These are phyloP conservation scores for Penicillium brevicompactum DNA, from an alignment of 2,329 filamentous ascomycete genomes.

Conservation along the genomic window DNA sequence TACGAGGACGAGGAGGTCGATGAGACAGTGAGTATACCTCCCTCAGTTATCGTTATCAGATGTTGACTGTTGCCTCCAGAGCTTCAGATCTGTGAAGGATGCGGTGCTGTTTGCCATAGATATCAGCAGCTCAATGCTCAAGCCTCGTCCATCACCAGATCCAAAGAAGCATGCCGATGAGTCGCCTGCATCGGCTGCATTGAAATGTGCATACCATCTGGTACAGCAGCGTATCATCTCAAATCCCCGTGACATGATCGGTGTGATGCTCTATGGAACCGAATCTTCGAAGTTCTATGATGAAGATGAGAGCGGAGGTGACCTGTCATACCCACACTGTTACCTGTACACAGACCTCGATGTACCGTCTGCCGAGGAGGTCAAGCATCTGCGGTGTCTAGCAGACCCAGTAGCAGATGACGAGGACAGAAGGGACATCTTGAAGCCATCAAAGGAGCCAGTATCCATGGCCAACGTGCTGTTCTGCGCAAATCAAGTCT, in stretches of 20 bases:
- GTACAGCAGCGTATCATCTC: slow-evolving; percentile 99
- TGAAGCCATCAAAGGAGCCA: slow-evolving; percentile 68
- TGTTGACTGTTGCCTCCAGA: slow-evolving; percentile 50
- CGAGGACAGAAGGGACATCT: slow-evolving; percentile 67
- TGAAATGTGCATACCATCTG: slow-evolving; percentile 91
- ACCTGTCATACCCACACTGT: slow-evolving; percentile 80
- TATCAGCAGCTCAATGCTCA: slow-evolving; percentile 84
- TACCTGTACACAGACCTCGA: slow-evolving; percentile 89
- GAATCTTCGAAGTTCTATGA: slow-evolving; percentile 78
- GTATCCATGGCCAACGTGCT: slow-evolving; percentile 86
- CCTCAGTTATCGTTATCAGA: slow-evolving; percentile 1
- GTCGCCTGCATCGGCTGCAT: slow-evolving; percentile 76
- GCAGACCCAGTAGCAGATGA: slow-evolving; percentile 77
- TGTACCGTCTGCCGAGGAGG: slow-evolving; percentile 81
- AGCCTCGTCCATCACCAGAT: slow-evolving; percentile 61
- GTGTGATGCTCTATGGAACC: slow-evolving; percentile 88
- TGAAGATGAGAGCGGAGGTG: slow-evolving; percentile 59
- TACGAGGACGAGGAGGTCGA: slow-evolving; percentile 51
- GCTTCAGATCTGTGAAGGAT: slow-evolving; percentile 91
- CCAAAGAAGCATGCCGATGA: slow-evolving; percentile 78
- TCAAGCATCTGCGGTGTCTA: slow-evolving; percentile 74
- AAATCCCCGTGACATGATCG: slow-evolving; percentile 96
- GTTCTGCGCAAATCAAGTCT: slow-evolving; percentile 94
- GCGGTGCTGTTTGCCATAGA: slow-evolving; percentile 97
- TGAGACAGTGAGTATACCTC: slow-evolving; percentile 40